phyloP scores from a whole-genome alignment of 2,329 filamentous ascomycete species.

The Sarocladium strictum region DNA sequence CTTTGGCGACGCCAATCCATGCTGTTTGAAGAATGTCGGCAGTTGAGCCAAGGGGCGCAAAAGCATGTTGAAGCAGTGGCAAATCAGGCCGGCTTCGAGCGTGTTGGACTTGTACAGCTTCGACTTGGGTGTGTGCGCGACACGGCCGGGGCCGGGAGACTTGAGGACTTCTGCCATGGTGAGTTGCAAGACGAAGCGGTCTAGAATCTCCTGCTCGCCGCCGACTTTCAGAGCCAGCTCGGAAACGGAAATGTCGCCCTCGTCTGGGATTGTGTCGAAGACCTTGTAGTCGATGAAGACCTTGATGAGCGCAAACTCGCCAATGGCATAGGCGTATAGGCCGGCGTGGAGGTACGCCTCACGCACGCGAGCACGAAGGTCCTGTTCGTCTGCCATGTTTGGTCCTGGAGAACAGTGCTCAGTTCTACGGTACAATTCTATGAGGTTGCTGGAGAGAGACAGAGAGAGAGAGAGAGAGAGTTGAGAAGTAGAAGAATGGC shows the following conservation, averaged over 20 bases:
- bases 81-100: not conserved
- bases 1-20: slow-evolving; percentile 4
- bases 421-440: not conserved
- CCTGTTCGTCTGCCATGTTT: not conserved
- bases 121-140: slow-evolving; percentile 5
- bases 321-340: not conserved
- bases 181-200: not conserved
- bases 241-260: slow-evolving; percentile 1
- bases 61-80: slow-evolving; percentile 1
- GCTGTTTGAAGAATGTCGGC: not conserved
- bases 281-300: not conserved
- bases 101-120: not conserved
- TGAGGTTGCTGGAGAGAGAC: too few species aligned
- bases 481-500: too few species aligned
- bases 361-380: not conserved
- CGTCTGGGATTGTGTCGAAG: not conserved
- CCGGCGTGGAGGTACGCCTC: not conserved
- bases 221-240: slow-evolving; percentile 3
- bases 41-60: slow-evolving; percentile 1
- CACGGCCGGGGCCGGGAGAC: not conserved
- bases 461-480: too few species aligned
- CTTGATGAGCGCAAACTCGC: not conserved
- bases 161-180: not conserved
- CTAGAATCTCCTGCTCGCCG: slow-evolving; percentile 1
- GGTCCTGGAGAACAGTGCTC: not conserved